Evolutionary conservation across 2,329 filamentous ascomycete genomes (phyloP).

Genomic region (Pseudogymnoascus sp.): DNA sequence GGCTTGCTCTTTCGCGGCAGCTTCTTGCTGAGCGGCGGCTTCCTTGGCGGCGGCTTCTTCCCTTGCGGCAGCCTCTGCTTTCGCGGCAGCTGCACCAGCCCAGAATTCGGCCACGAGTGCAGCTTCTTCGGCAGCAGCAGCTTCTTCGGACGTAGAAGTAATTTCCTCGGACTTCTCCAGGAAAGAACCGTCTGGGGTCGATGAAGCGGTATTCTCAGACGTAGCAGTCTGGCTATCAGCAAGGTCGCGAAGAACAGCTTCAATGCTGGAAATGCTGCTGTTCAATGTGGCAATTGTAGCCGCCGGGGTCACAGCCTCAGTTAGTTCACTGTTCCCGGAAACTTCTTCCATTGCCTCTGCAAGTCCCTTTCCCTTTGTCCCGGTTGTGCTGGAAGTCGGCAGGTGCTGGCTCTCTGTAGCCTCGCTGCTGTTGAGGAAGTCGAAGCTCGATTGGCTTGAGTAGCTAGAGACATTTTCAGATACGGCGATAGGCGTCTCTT

Average conservation of each 20-base stretch:
- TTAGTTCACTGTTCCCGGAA: neutral
- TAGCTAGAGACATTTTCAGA: neutral
- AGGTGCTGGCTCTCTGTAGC: neutral
- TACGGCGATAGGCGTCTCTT: neutral
- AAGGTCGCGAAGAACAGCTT: slow-evolving; percentile 2
- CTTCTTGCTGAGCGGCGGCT: neutral
- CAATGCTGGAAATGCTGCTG: neutral
- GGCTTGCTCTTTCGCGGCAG: neutral
- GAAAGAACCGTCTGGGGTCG: neutral
- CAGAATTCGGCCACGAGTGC: neutral
- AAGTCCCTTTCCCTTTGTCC: slow-evolving; percentile 1
- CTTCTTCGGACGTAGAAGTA: neutral
- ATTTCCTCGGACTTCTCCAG: neutral
- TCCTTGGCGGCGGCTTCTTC: neutral
- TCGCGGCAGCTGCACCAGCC: slow-evolving; percentile 1
- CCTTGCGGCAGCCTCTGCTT: neutral
- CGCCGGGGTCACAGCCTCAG: neutral
- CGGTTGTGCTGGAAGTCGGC: neutral
- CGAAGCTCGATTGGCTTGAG: slow-evolving; percentile 7
- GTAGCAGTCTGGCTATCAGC: neutral
- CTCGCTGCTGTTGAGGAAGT: neutral
- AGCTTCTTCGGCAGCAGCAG: neutral
- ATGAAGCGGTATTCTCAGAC: neutral
- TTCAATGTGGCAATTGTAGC: neutral
- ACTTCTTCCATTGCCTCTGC: neutral